Conservation (phyloP, 2,329 filamentous ascomycete genomes). For the Fusarium coicis region DNA sequence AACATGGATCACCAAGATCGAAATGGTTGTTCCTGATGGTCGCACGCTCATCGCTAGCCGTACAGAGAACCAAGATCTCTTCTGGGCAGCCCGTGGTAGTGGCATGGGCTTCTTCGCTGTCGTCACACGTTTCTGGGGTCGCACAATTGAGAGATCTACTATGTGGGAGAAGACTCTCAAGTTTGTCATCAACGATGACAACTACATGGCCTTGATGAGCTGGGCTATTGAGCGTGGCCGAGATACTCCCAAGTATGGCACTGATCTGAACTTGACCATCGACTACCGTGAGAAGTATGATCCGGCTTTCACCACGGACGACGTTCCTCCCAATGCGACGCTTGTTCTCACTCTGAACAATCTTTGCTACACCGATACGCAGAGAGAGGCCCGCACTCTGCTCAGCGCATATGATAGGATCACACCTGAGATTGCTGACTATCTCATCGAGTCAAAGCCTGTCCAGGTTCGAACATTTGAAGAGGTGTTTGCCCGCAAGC, state of each 20-base stretch:
- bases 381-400: not conserved
- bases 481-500: not conserved
- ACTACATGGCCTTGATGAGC: not conserved
- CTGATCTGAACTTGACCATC: not conserved
- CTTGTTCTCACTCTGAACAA: not conserved
- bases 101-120: constrained; percentile 16
- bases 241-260: not conserved
- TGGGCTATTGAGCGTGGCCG: not conserved
- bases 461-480: not conserved
- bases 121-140: constrained; percentile 13
- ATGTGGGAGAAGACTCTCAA: constrained; percentile 6
- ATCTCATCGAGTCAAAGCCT: not conserved
- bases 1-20: constrained; percentile 14
- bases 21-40: constrained; percentile 15
- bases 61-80: constrained; percentile 7
- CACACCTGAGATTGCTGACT: not conserved
- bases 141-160: constrained; percentile 12
- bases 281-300: not conserved
- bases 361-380: not conserved
- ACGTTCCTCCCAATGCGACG: not conserved
- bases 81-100: constrained; percentile 14
- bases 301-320: not conserved
- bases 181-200: not conserved
- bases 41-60: not conserved
- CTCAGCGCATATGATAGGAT: not conserved